Evolutionary conservation across 306 rosid genomes (phyloP).

Genomic region (Rosa rugosa): DNA sequence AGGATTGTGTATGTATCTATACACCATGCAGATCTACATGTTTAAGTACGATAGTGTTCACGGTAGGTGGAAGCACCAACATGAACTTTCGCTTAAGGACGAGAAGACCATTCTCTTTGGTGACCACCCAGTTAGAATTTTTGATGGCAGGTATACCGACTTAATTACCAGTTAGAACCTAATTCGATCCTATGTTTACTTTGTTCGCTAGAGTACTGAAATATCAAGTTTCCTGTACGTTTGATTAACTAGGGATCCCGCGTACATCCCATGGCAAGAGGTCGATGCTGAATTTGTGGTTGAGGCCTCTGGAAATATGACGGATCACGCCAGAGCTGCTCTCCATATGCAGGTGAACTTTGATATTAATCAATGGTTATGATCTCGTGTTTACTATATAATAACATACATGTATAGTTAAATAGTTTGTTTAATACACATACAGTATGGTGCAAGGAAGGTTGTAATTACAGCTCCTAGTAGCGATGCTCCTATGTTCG

Average conservation of each 20-base stretch:
- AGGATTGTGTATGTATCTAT: not conserved
- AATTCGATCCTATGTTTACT: not conserved
- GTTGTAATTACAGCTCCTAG: conserved; percentile 94
- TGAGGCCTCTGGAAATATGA: conserved; percentile 32
- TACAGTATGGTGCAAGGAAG: conserved; percentile 77
- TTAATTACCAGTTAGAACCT: not conserved
- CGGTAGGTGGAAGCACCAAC: conserved; percentile 10
- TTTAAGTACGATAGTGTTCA: conserved; percentile 56
- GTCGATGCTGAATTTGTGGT: conserved; percentile 51
- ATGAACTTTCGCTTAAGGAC: conserved; percentile 5
- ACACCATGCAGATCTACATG: conserved; percentile 42
- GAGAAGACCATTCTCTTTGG: conserved; percentile 12
- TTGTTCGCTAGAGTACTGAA: not conserved
- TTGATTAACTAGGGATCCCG: conserved; percentile 23
- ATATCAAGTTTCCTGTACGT: not conserved
- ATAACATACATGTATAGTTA: not conserved
- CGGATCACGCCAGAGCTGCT: conserved; percentile 5
- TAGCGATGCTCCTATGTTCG: conserved; percentile 94
- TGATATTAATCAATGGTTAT: not conserved
- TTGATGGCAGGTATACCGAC: not conserved
- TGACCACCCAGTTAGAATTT: not conserved
- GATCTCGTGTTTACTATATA: not conserved
- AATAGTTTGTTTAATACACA: not conserved
- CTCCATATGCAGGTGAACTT: conserved; percentile 34
- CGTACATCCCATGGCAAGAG: conserved; percentile 56